Evolutionary conservation across 768 basidiomycete genomes (phyloP).

Genomic region (Hygrophorus pudorinus): DNA sequence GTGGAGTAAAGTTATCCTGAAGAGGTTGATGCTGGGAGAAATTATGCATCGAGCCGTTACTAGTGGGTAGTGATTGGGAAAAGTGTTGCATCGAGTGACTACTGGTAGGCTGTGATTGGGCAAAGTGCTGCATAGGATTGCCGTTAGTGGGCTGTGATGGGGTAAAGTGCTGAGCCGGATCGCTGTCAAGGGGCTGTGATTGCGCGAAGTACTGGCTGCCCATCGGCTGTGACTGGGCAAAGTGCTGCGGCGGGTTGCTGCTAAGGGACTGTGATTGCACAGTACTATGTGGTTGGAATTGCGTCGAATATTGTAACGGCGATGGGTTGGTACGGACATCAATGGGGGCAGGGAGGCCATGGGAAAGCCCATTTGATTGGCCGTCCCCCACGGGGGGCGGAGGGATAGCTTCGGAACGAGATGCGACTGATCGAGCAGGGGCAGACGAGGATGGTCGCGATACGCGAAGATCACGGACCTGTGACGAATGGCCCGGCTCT

Average conservation of each 20-base stretch:
- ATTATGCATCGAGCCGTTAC: too few relatives aligned
- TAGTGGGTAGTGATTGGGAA: too few relatives aligned
- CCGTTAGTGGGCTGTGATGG: background rate
- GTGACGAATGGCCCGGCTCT: conserved; percentile 12
- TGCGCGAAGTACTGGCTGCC: too few relatives aligned
- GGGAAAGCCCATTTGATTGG: too few relatives aligned
- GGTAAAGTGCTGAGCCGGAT: background rate
- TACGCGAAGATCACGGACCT: background rate
- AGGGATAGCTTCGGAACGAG: background rate
- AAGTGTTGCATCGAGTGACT: too few relatives aligned
- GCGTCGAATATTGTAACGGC: background rate
- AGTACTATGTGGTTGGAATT: background rate
- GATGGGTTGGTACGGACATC: background rate
- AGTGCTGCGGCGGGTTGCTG: background rate
- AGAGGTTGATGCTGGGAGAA: too few relatives aligned
- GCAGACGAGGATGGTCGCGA: conserved; percentile 1
- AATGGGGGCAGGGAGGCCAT: background rate
- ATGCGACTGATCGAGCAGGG: background rate
- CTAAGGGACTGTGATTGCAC: background rate
- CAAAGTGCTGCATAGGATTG: too few relatives aligned
- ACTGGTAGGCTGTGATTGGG: too few relatives aligned
- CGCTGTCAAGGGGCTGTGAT: background rate
- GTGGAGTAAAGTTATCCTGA: too few relatives aligned
- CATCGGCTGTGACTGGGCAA: too few relatives aligned
- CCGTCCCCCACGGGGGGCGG: background rate